Evolutionary conservation across 2,329 filamentous ascomycete species (phyloP).

Genomic region (Botrytis hyacinthi): DNA sequence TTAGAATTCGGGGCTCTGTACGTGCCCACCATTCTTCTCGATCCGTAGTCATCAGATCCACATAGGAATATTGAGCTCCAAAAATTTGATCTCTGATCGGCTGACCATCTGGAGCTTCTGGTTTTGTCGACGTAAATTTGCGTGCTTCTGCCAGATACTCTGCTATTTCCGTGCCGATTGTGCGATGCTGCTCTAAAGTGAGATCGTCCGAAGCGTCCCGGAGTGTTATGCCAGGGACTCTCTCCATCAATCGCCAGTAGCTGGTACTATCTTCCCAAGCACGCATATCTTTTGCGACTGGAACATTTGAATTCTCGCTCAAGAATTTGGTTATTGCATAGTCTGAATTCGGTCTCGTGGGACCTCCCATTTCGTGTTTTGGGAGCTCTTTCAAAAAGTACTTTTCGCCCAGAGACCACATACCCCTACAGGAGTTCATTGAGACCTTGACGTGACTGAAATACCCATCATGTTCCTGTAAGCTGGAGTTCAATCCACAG

Average conservation of each 20-base stretch:
- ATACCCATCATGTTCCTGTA: neutral
- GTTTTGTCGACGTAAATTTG: constrained; percentile 10
- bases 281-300: neutral
- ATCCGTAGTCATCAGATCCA: neutral
- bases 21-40: constrained; percentile 8
- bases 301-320: neutral
- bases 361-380: accelerated
- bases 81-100: neutral
- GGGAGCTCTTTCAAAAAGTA: neutral
- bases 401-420: neutral
- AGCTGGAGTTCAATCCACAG: neutral
- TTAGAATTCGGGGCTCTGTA: neutral
- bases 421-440: neutral
- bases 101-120: neutral
- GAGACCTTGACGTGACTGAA: constrained; percentile 6
- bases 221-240: neutral
- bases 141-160: constrained; percentile 1
- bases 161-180: neutral
- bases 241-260: neutral
- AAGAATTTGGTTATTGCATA: neutral
- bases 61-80: accelerated
- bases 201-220: accelerated
- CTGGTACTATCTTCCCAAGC: neutral
- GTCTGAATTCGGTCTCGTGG: neutral
- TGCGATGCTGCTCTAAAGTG: neutral